phyloP scores from a whole-genome alignment of 345 rosid genomes.

The Boechera divaricarpa region DNA sequence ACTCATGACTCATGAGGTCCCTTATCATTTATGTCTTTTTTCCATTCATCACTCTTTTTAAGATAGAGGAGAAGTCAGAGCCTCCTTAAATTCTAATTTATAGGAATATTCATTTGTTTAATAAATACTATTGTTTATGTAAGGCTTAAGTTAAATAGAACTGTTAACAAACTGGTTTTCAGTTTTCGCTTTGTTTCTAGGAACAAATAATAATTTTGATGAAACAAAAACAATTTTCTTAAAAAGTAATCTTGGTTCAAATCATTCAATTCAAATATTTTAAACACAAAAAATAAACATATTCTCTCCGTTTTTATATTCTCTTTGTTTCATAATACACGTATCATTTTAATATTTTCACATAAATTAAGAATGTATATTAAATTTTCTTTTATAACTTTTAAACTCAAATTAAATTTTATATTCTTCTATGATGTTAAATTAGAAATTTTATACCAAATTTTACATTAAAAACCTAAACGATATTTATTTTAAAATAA shows the following conservation, averaged over 20 bases:
- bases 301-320: not conserved
- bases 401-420: too few species aligned
- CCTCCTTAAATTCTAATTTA: not conserved
- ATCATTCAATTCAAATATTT: not conserved
- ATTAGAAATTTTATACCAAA: too few species aligned
- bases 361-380: too few species aligned
- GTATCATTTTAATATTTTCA: too few species aligned
- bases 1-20: constrained; percentile 7
- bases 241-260: not conserved
- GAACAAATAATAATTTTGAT: not conserved
- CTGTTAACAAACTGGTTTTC: not conserved
- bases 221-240: not conserved
- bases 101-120: not conserved
- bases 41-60: constrained; percentile 15
- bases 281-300: not conserved
- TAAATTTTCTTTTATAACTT: too few species aligned
- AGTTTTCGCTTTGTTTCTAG: not conserved
- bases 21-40: constrained; percentile 17
- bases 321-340: too few species aligned
- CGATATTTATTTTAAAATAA: too few species aligned
- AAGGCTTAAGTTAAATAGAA: not conserved
- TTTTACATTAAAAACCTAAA: too few species aligned
- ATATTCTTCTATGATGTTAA: too few species aligned
- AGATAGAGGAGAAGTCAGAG: constrained; percentile 3
- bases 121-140: not conserved